A percentile compares a stretch with the other conserved stretches of the same genome.
These are phyloP conservation scores for Chalciporus pseudorubinellus DNA, from an alignment of 768 basidiomycete genomes.

Conservation along the genomic window DNA sequence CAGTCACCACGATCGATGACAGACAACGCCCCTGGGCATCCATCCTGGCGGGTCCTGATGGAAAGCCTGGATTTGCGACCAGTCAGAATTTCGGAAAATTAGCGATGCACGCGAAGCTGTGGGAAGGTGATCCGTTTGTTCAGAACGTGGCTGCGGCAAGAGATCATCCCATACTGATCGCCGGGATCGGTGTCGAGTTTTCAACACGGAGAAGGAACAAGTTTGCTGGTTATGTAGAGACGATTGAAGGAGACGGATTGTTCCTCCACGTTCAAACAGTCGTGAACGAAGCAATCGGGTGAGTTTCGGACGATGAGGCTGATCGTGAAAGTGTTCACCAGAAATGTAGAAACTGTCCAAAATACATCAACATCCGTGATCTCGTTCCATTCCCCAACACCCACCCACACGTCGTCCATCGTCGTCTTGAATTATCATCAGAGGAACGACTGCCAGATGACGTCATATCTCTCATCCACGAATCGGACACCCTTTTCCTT, in stretches of 20 bases:
- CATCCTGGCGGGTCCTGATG: conserved; percentile 45
- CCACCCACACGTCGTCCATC: conserved; percentile 38
- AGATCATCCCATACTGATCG: conserved; percentile 36
- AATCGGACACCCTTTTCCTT: conserved; percentile 56
- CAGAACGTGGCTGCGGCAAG: conserved; percentile 29
- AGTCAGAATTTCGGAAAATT: conserved; percentile 34
- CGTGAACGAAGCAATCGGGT: conserved; percentile 63
- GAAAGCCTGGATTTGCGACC: conserved; percentile 45
- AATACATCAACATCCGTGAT: conserved; percentile 61
- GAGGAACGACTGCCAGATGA: conserved; percentile 48
- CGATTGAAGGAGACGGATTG: conserved; percentile 29
- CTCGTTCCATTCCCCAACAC: conserved; percentile 43
- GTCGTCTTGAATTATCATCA: conserved; percentile 31
- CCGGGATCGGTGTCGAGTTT: conserved; percentile 63
- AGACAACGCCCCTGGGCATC: conserved; percentile 57
- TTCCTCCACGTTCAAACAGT: conserved; percentile 34
- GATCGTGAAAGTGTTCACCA: not conserved
- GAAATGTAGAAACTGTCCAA: conserved; percentile 59
- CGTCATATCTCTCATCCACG: conserved; percentile 46
- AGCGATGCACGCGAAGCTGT: conserved; percentile 40
- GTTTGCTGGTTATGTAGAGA: conserved; percentile 51
- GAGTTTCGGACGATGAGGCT: conserved; percentile 15
- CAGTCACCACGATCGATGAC: conserved; percentile 53
- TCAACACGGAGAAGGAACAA: conserved; percentile 60
- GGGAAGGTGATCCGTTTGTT: conserved; percentile 57